Evolutionary conservation across 805 yeast species (phyloP), one percentile per base, ranked within the genome.

Genomic region (Cyberlindnera japonica): DNA sequence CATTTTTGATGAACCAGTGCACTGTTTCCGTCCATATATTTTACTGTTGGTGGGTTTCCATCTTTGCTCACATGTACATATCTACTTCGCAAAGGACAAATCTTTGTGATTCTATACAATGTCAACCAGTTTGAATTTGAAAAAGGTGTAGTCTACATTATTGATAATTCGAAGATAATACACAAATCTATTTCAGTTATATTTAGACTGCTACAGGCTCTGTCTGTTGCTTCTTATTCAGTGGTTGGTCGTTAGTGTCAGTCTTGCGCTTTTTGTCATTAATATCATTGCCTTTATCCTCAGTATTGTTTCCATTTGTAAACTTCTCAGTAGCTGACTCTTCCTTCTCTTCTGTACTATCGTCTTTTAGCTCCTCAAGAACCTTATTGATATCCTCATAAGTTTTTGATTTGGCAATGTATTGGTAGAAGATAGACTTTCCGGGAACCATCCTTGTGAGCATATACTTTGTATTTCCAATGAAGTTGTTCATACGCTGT

Each of bases 391-490:
- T 60, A 31, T 78, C 81, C 12, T 73, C 76, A 34, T 70, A 59
- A 1, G 77, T 68, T 56, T 79, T 87, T 30, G 78, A 64, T 51
- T 71, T 68, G 43, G 79, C 69, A 38, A 88, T 62, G 34, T 61
- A 50, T 50, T 75, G 79, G 57, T 85, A 84, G 35, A 76, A 66
- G 11, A 71, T 66, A 3, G 77, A 71, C 56, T 78, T 83, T 1
- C 95, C 91, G 1, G 96, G 95, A 11, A 87, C 69, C 64, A 87
- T 79, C 54, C 88, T 79, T 24, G 80, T 67, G 32, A 91, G 54
- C 66, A 93, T 78, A 60, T 82, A 91, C 64, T 93, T 93, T 2
- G 93, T 76, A 59, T 88, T 89, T 4, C 86, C 72, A 16, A 74
- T 64, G 51, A 74, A 75, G 59, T 85, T 87, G 35, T 79, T 81